Evolutionary conservation across 2,329 filamentous ascomycete genomes (phyloP), one percentile per base, ranked within the genome.

Genomic region (Bipolaris cookei): DNA sequence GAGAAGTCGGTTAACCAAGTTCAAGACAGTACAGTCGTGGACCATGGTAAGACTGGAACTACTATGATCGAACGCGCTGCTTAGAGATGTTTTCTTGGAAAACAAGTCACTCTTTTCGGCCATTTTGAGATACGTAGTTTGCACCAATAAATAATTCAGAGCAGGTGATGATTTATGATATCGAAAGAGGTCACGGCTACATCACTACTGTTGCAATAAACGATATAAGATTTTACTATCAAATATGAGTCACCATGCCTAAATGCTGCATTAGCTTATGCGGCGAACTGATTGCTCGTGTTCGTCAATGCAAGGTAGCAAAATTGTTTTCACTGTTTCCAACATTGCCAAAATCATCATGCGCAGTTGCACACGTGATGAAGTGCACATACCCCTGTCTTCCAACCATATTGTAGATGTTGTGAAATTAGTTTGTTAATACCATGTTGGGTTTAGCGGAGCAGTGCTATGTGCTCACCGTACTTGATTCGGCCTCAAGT

Each of bases 1-100:
- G 71, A 76, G 62, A 76, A 76, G 66, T 64, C 73, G 48, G 67
- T 76, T 47, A 65, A 76, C 32, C 60, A 64, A 13, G 64, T 54
- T 5, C 61, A 64, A 5, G 39, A 49, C 4, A 61, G 21, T 13
- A 16, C 13, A 1, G 25, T 21, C 4, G 11, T 51, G 30, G 34
- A 48, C 5, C 54, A 61, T 23, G 62, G 52, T 6, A 71, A 71
- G 59, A 38, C 45, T 16, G 48, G 58, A n/a, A 51, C 61, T 5
- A 69, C 61, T 1, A 58, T 63, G 3, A 49, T 65, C 28, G 68
- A 72, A 48, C 65, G 67, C 34, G 42, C 59, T 30, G 46, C 65
- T 16, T 71, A 61, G 25, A 4, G 8, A 11, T 4, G 5, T 8
- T 38, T 7, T 21, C 8, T 14, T 11, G 14, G 21, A 4, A n/a